Percentiles rank a stretch among this genome's conserved stretches.
phyloP scores from a whole-genome alignment of 1,139 yeast genomes.

The Saccharomyces hybrid region DNA sequence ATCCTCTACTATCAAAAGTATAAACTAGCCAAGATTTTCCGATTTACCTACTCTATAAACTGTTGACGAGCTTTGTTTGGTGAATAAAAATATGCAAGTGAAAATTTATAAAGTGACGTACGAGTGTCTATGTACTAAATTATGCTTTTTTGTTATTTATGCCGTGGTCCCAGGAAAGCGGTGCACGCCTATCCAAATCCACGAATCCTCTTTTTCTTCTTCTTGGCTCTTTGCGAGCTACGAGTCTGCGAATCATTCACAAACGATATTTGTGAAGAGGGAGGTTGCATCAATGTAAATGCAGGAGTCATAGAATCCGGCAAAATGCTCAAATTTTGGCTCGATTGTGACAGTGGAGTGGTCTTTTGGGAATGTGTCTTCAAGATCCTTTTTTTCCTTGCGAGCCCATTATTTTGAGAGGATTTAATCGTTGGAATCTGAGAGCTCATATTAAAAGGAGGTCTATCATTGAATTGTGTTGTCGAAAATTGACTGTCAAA shows the following conservation, averaged over 20 bases:
- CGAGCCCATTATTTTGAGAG: background rate
- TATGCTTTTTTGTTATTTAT: background rate
- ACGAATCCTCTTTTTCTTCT: slow-evolving; percentile 4
- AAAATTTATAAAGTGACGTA: no score
- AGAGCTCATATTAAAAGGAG: slow-evolving; percentile 13
- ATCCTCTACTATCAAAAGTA: no score
- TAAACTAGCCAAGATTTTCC: no score
- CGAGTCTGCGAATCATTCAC: background rate
- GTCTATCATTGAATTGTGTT: slow-evolving; percentile 9
- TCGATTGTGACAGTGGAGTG: background rate
- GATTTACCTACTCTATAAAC: no score
- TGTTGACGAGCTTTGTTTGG: no score
- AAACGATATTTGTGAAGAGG: slow-evolving; percentile 2
- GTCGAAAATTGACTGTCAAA: background rate
- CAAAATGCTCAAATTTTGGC: background rate
- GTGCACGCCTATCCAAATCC: slow-evolving; percentile 3
- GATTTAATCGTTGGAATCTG: slow-evolving; percentile 6
- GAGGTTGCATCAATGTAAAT: slow-evolving; percentile 1
- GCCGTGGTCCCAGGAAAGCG: no score
- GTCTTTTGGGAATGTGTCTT: background rate
- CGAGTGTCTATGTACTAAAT: background rate
- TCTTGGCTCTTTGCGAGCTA: slow-evolving; percentile 1
- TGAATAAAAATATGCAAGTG: no score
- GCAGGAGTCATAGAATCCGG: slow-evolving; percentile 5
- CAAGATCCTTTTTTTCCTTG: background rate